Conservation (phyloP, 768 basidiomycete genomes). For the Boletus rufocinnamomeus region DNA sequence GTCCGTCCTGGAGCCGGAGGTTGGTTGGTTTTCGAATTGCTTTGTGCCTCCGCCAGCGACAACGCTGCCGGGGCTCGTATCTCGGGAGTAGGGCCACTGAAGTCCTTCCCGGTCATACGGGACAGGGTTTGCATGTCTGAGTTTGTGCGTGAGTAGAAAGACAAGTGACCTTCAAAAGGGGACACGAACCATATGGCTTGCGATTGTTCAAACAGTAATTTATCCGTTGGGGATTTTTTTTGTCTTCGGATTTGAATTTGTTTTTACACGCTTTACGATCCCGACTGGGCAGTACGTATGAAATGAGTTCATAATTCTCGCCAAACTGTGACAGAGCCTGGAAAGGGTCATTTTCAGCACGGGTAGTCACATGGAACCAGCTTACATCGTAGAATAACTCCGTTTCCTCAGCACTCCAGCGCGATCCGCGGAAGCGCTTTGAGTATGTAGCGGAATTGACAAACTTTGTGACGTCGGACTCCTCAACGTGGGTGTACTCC, state of each 20-base stretch:
- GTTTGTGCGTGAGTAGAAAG: background rate
- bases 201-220: conserved; percentile 73
- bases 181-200: conserved; percentile 68
- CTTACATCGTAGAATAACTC: conserved; percentile 84
- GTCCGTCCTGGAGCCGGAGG: conserved; percentile 11
- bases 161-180: background rate
- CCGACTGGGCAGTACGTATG: conserved; percentile 79
- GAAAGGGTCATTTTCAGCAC: conserved; percentile 9
- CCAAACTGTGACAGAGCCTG: conserved; percentile 90
- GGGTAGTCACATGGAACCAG: conserved; percentile 7
- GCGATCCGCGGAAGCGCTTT: conserved; percentile 75
- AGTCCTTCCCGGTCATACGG: conserved; percentile 84
- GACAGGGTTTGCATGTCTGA: conserved; percentile 72
- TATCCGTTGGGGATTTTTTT: conserved; percentile 73
- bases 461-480: conserved; percentile 82
- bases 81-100: conserved; percentile 76
- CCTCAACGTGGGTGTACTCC: conserved; percentile 75
- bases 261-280: conserved; percentile 90
- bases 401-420: conserved; percentile 91
- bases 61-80: conserved; percentile 49
- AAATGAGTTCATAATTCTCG: conserved; percentile 91
- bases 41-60: conserved; percentile 34
- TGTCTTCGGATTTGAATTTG: conserved; percentile 91
- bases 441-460: conserved; percentile 83
- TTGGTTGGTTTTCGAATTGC: background rate